Conservation (phyloP, 345 rosid genomes). For the Ceriops tagal region DNA sequence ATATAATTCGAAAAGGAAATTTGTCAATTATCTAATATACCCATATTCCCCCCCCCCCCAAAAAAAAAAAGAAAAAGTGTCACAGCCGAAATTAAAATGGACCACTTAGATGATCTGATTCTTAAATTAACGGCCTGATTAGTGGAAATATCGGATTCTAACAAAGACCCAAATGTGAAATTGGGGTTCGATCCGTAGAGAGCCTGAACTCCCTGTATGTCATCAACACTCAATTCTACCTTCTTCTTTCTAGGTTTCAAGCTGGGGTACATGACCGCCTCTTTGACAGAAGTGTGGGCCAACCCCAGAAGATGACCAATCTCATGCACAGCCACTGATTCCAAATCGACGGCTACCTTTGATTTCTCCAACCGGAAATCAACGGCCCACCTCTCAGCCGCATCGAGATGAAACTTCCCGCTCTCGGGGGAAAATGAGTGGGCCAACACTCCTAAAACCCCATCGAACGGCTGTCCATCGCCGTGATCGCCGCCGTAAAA, state of each 20-base stretch:
- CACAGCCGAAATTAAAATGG: constrained; percentile 12
- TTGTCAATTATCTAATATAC: too few species aligned
- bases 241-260: constrained; percentile 67
- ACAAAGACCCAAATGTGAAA: constrained; percentile 43
- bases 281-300: constrained; percentile 54
- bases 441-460: constrained; percentile 69
- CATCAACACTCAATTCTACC: constrained; percentile 53
- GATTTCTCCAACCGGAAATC: constrained; percentile 59
- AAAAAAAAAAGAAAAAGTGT: neutral
- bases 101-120: constrained; percentile 19
- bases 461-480: constrained; percentile 86
- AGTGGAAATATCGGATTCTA: constrained; percentile 62
- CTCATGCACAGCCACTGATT: constrained; percentile 83
- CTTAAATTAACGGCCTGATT: constrained; percentile 32
- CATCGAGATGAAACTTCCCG: constrained; percentile 74
- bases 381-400: constrained; percentile 76
- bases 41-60: too few species aligned
- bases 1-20: too few species aligned
- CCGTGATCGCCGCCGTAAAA: constrained; percentile 84
- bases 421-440: constrained; percentile 83
- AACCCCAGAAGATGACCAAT: constrained; percentile 81
- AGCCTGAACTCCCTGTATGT: constrained; percentile 66
- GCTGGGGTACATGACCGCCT: constrained; percentile 88
- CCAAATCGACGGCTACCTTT: constrained; percentile 67
- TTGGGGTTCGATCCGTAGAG: constrained; percentile 78